Evolutionary conservation across 2,329 filamentous ascomycete species (phyloP), one percentile per base, ranked within the genome.

Genomic region (Zymoseptoria pseudotritici): DNA sequence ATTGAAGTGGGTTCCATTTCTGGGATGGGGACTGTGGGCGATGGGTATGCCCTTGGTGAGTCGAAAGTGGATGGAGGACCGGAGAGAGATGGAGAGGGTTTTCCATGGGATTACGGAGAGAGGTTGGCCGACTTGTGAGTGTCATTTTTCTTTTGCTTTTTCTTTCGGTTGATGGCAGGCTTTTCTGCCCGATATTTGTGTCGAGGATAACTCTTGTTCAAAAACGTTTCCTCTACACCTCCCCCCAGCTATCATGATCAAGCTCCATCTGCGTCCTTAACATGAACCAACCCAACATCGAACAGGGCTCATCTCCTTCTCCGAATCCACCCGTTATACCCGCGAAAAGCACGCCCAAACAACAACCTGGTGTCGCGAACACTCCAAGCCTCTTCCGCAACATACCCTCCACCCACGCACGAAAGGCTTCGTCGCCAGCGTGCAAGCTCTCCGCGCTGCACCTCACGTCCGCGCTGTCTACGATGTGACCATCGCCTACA

Each of bases 41-140:
- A 84, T 86, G 78, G 82, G 83, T 2, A 85, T 86, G 82, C 84
- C 83, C 6, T 77, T 86, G 72, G 82, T 86, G 21, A 84, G 78
- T 66, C 75, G 84, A 56, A 80, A 82, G 57, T 86, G 84, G 83
- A 77, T 79, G 65, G 76, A 75, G 60, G 83, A 87, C 69, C 76
- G 78, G 67, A 71, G 70, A 17, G 83, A 86, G 72, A 76, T 87
- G 65, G 77, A 82, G 55, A 75, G 79, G 24, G 80, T 86, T 10
- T 86, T 87, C 67, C 67, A 74, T 6, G 81, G 82, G 19, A 80
- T 85, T 53, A 76, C 80, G 11, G 69, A 76, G 54, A 76, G 75
- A 59, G 75, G 75, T 54, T 84, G 81, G 78, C 83, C 83, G 11
- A 83, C 80, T 26, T 87, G 82, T 85, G 75, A 75, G 80, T 76